Percentiles rank a stretch among this genome's conserved stretches.
These are phyloP conservation scores for Chaetomium cochliodes DNA, from an alignment of 495 filamentous ascomycete genomes.

Conservation along the genomic window DNA sequence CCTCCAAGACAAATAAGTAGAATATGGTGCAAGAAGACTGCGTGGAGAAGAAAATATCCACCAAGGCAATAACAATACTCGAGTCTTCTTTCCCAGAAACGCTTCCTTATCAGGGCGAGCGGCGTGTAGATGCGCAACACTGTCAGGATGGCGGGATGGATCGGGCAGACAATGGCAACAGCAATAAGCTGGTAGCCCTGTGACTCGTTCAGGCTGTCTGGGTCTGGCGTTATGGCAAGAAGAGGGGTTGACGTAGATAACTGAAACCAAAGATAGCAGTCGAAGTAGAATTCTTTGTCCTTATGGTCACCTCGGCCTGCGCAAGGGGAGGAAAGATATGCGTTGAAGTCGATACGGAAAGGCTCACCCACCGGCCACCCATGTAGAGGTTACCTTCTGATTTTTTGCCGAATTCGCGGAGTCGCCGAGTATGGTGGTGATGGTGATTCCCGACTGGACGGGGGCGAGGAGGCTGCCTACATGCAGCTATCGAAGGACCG, in stretches of 20 bases:
- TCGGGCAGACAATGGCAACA: neutral
- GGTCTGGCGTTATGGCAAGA: neutral
- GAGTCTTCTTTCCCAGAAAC: neutral
- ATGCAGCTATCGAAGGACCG: no score
- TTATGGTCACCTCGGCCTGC: no score
- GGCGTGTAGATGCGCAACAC: neutral
- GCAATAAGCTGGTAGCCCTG: neutral
- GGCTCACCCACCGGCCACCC: no score
- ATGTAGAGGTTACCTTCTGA: no score
- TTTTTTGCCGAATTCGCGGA: no score
- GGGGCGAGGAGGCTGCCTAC: no score
- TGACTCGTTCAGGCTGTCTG: neutral
- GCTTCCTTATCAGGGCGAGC: neutral
- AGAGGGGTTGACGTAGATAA: neutral
- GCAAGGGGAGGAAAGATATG: no score
- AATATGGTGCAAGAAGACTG: neutral
- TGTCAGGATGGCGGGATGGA: neutral
- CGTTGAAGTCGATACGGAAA: no score
- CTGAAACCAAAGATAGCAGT: neutral
- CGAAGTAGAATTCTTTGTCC: neutral
- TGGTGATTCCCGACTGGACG: no score
- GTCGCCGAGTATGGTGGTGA: no score
- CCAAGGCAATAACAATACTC: neutral
- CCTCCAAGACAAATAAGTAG: neutral
- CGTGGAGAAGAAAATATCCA: neutral